phyloP scores from a whole-genome alignment of 2,329 filamentous ascomycete species.

The Cercospora nicotianae region DNA sequence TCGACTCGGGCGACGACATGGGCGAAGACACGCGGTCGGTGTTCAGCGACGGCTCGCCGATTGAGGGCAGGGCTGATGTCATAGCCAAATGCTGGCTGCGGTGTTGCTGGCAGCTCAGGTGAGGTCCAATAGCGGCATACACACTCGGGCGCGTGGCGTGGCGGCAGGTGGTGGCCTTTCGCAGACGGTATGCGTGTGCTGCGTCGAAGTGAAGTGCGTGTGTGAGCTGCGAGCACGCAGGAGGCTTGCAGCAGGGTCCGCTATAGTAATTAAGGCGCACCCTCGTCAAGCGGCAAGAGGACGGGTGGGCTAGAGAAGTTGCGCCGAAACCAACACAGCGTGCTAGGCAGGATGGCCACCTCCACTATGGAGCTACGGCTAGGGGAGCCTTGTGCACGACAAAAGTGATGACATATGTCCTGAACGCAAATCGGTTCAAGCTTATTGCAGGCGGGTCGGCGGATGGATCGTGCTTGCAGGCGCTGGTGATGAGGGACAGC shows the following conservation, averaged over 20 bases:
- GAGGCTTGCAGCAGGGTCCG: neutral
- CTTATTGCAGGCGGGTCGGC: neutral
- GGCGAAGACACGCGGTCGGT: slow-evolving; percentile 21
- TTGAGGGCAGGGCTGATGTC: slow-evolving; percentile 30
- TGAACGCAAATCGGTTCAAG: neutral
- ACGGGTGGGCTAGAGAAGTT: neutral
- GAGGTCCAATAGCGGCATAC: neutral
- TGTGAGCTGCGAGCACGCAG: neutral
- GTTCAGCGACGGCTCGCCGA: slow-evolving; percentile 28
- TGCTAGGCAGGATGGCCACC: neutral
- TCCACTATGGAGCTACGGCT: neutral
- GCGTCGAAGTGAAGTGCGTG: neutral
- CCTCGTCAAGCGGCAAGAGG: neutral
- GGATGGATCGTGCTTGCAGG: neutral
- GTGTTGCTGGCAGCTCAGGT: neutral
- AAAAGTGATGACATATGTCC: neutral
- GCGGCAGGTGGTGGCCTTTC: neutral
- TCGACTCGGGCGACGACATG: slow-evolving; percentile 33
- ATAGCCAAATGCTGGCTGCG: slow-evolving; percentile 14
- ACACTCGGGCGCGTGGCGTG: neutral
- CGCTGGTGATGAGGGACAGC: neutral
- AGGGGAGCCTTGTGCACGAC: neutral
- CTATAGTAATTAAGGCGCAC: neutral
- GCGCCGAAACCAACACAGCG: neutral
- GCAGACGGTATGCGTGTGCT: neutral